Base-by-base conservation (phyloP, 1,139 yeast species). In the Yamadazyma conglobata region DNA sequence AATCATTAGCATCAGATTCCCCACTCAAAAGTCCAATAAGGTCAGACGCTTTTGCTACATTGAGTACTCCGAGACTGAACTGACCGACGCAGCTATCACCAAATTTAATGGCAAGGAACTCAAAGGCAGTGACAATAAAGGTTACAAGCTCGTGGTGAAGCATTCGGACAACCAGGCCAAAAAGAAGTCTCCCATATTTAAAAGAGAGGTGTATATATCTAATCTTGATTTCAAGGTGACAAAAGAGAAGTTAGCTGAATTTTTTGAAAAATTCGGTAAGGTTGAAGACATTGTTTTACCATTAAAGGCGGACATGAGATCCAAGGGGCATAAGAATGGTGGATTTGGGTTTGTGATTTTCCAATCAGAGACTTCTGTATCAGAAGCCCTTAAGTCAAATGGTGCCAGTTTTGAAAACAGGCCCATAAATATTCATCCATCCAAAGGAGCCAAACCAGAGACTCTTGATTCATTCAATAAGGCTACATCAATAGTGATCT, bases 21-120 rank as follows among this genome's bases (percentile, higher is more conserved):
- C 96, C 0, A 73, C 83, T 0, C 72, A 81, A 38, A 68, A 69
- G 24, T 67, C 61, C 28, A 72, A 77, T 40, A 54, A 73, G 4
- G 69, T 68, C 13, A 65, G 95, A 35, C 54, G 95, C 21, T 87
- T 87, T 49, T 85, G 94, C 39, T 87, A 86, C 46, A 65, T 84
- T 10, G 95, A 86, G 46, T 78, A 59, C 42, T 44, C 60, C 0
- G 52, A 62, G 10, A 37, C 70, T 0, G 60, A 60, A 6, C 60
- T 58, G 19, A 88, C 93, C 0, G 36, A 46, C 0, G 33, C 42
- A 0, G 87, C 88, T 0, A 63, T 73, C 1, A 37, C 42, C 0
- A 34, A 40, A 1, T 57, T 76, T n/a, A 52, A 81, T 44, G 74
- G 69, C 0, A 56, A 49, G 19, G 48, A 39, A 1, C 28, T 54